A percentile compares a stretch with the other conserved stretches of the same genome.
These are phyloP conservation scores for Blumeria graminis DNA, from an alignment of 2,329 filamentous ascomycete genomes.

Conservation along the genomic window DNA sequence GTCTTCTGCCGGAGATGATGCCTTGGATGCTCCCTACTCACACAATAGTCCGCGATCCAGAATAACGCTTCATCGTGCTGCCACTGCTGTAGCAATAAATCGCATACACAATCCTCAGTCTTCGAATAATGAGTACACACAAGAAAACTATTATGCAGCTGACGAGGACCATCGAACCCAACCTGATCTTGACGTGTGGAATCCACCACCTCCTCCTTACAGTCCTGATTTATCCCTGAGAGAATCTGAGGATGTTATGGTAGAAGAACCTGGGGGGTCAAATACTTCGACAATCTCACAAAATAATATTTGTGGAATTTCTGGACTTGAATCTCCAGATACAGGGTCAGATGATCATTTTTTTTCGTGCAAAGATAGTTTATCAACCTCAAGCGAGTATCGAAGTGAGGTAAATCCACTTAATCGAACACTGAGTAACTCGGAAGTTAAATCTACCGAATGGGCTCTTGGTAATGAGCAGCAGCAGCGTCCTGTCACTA, in stretches of 20 bases:
- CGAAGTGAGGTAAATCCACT: conserved; percentile 12
- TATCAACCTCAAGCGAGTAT: conserved; percentile 8
- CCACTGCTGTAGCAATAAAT: conserved; percentile 52
- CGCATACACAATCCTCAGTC: conserved; percentile 38
- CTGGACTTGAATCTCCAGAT: conserved; percentile 9
- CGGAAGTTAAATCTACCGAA: conserved; percentile 12
- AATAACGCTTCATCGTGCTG: conserved; percentile 45
- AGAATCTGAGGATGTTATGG: conserved; percentile 15
- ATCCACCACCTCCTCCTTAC: conserved; percentile 64
- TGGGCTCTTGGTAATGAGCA: conserved; percentile 11
- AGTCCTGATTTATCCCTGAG: conserved; percentile 28
- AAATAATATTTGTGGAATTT: conserved; percentile 9
- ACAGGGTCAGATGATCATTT: conserved; percentile 8
- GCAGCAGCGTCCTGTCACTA: conserved; percentile 15
- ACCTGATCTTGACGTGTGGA: conserved; percentile 74
- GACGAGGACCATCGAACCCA: conserved; percentile 60
- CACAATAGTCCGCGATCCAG: conserved; percentile 48
- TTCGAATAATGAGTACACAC: conserved; percentile 26
- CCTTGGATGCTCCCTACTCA: conserved; percentile 46
- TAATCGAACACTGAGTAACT: conserved; percentile 18
- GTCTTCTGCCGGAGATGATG: conserved; percentile 19
- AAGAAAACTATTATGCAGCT: conserved; percentile 35
- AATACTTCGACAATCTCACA: conserved; percentile 10
- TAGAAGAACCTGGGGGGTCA: conserved; percentile 13
- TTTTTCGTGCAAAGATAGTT: conserved; percentile 10